Evolutionary conservation across 1,284 basidiomycete genomes (phyloP).

Genomic region (Schizophyllum commune): DNA sequence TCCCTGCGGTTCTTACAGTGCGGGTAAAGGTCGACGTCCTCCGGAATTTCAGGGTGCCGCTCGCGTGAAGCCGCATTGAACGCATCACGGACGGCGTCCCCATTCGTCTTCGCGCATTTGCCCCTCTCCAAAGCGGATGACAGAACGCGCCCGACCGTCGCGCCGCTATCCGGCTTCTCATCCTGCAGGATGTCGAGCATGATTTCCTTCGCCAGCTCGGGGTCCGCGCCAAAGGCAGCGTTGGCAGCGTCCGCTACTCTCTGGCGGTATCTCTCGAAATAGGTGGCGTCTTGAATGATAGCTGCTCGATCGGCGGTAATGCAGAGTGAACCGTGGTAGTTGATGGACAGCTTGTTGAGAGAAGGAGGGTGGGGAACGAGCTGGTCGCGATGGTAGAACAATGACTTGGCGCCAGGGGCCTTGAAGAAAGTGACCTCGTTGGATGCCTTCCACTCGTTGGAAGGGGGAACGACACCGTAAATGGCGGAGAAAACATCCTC

Average conservation of each 20-base stretch:
- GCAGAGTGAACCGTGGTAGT: conserved; percentile 5
- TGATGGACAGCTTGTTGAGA: conserved; percentile 3
- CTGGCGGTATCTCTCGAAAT: neutral
- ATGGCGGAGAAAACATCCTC: conserved; percentile 5
- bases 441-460: neutral
- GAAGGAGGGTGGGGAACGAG: neutral
- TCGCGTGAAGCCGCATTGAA: conserved; percentile 3
- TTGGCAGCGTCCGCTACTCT: neutral
- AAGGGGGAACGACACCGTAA: conserved; percentile 4
- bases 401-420: neutral
- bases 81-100: neutral
- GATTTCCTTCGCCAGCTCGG: conserved; percentile 7
- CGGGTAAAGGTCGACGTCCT: neutral
- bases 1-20: neutral
- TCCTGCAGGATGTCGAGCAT: conserved; percentile 1
- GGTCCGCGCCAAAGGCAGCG: conserved; percentile 1
- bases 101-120: neutral
- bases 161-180: conserved; percentile 1
- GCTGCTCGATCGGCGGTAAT: conserved; percentile 1
- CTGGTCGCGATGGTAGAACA: conserved; percentile 8
- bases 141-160: neutral
- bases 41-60: neutral
- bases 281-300: neutral
- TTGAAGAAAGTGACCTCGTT: conserved; percentile 2
- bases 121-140: neutral